Evolutionary conservation across 2,329 filamentous ascomycete genomes (phyloP).

Genomic region (Colletotrichum magnum): DNA sequence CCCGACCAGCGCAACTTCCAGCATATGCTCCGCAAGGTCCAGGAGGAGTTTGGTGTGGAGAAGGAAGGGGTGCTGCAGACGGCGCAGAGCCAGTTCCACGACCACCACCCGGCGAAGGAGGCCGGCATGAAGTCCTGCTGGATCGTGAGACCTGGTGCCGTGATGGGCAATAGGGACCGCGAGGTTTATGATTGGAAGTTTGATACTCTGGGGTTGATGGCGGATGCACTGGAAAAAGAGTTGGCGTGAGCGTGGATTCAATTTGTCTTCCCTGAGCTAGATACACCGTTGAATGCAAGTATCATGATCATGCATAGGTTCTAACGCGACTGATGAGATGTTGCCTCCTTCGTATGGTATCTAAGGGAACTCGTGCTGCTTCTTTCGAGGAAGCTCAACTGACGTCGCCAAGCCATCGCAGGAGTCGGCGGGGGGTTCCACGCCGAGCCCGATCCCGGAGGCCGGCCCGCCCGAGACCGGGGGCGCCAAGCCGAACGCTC

Average conservation of each 20-base stretch:
- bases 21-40: slow-evolving; percentile 70
- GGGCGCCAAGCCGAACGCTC: slow-evolving; percentile 18
- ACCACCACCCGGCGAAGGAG: slow-evolving; percentile 75
- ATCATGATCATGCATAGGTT: too few relatives aligned
- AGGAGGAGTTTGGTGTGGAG: slow-evolving; percentile 67
- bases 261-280: too few relatives aligned
- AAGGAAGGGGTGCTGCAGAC: slow-evolving; percentile 73
- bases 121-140: slow-evolving; percentile 71
- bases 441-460: slow-evolving; percentile 1
- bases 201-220: slow-evolving; percentile 71
- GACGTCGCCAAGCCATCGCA: too few relatives aligned
- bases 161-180: slow-evolving; percentile 58
- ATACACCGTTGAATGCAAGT: too few relatives aligned
- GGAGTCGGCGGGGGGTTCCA: too few relatives aligned
- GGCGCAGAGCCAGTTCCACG: slow-evolving; percentile 79
- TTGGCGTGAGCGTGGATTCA: not conserved
- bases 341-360: too few relatives aligned
- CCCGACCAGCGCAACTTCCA: slow-evolving; percentile 76
- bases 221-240: slow-evolving; percentile 66
- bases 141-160: slow-evolving; percentile 66
- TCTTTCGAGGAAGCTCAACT: too few relatives aligned
- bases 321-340: too few relatives aligned
- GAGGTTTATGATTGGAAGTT: slow-evolving; percentile 69
- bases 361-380: too few relatives aligned
- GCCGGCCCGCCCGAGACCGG: slow-evolving; percentile 25